Conservation (phyloP, 768 basidiomycete genomes). For the Boletus sp. region DNA sequence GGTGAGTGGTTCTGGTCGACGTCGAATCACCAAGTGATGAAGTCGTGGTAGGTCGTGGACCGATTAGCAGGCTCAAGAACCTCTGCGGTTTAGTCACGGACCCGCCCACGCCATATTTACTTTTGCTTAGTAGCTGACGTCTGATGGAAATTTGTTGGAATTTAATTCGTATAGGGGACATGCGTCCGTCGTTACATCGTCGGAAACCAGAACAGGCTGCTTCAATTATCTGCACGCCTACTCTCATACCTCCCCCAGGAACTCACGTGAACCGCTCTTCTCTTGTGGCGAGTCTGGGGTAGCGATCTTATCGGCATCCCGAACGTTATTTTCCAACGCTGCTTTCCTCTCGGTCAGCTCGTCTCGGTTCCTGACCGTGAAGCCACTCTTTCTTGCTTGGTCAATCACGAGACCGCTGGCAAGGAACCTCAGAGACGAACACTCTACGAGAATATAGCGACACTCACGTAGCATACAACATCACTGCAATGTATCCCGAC, state of each 20-base stretch:
- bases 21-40: conserved; percentile 5
- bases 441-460: neutral
- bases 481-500: conserved; percentile 58
- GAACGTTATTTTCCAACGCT: neutral
- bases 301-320: neutral
- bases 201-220: neutral
- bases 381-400: conserved; percentile 47
- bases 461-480: conserved; percentile 54
- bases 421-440: neutral
- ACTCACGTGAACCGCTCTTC: conserved; percentile 15
- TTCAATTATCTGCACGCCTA: neutral
- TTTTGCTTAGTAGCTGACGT: conserved; percentile 8
- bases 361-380: conserved; percentile 50
- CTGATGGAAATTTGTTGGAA: conserved; percentile 10
- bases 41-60: conserved; percentile 60
- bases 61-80: conserved; percentile 77
- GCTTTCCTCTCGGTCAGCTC: conserved; percentile 33
- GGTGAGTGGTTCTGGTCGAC: conserved; percentile 44
- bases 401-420: conserved; percentile 53
- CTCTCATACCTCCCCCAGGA: conserved; percentile 12
- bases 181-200: neutral
- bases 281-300: conserved; percentile 5
- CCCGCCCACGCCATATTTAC: neutral
- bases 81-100: conserved; percentile 56
- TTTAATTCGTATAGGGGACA: conserved; percentile 15